These are phyloP conservation scores for Triticum turgidum DNA, from an alignment of 176 grass and related monocot species.

Conservation along the genomic window DNA sequence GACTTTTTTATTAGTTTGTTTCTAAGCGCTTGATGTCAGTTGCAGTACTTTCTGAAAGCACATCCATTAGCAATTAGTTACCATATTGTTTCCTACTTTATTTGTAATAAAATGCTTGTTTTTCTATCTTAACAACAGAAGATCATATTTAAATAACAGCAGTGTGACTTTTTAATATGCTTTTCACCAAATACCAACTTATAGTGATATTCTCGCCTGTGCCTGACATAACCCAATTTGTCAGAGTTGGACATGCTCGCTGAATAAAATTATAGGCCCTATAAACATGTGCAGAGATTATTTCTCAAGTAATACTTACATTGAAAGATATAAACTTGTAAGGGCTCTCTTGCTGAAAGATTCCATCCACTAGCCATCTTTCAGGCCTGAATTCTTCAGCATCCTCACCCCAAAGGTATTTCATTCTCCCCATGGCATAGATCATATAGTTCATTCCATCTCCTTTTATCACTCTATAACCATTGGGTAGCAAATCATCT, in stretches of 20 bases:
- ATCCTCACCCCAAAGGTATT: slow-evolving; percentile 63
- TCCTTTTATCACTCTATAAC: slow-evolving; percentile 42
- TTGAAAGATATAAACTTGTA: slow-evolving; percentile 69
- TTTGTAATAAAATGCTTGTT: not conserved
- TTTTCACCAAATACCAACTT: not conserved
- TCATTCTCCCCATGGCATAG: slow-evolving; percentile 73
- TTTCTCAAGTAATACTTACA: slow-evolving; percentile 24
- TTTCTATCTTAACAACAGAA: slow-evolving; percentile 6
- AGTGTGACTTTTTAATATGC: not conserved
- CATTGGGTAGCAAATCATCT: slow-evolving; percentile 57
- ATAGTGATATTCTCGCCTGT: not conserved
- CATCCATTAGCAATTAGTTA: not conserved
- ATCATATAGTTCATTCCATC: slow-evolving; percentile 50
- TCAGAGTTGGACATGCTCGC: not conserved
- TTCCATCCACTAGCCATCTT: slow-evolving; percentile 60
- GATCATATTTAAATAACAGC: not conserved
- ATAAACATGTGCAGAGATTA: not conserved
- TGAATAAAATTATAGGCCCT: not conserved
- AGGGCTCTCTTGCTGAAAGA: slow-evolving; percentile 53
- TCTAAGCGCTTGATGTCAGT: not conserved
- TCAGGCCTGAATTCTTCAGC: slow-evolving; percentile 55
- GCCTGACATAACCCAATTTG: not conserved
- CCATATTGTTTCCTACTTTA: not conserved
- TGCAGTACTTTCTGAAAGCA: not conserved
- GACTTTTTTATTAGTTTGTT: not conserved